Percentiles rank a stretch among this genome's conserved stretches.
These are phyloP conservation scores for Bertia moriformis DNA, from an alignment of 2,329 filamentous ascomycete genomes.

Conservation along the genomic window DNA sequence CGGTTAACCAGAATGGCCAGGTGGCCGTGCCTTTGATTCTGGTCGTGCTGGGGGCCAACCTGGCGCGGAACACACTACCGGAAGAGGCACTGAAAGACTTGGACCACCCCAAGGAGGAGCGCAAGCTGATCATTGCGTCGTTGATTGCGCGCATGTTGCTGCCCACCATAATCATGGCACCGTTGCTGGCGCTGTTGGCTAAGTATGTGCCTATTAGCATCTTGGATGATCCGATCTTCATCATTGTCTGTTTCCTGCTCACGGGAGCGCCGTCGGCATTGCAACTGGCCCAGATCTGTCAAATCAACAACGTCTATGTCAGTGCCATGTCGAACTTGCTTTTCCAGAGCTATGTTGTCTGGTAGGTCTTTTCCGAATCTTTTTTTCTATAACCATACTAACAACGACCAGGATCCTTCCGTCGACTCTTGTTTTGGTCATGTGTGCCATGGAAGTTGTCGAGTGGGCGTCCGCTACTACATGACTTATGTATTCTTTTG, in stretches of 20 bases:
- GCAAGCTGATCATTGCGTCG: slow-evolving; percentile 67
- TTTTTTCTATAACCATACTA: slow-evolving; percentile 10
- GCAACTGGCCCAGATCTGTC: slow-evolving; percentile 93
- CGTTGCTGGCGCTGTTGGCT: slow-evolving; percentile 69
- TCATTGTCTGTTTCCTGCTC: slow-evolving; percentile 93
- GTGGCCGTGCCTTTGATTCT: slow-evolving; percentile 92
- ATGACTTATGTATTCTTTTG: neutral
- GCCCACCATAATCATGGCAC: slow-evolving; percentile 83
- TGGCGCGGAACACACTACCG: slow-evolving; percentile 72
- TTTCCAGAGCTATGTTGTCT: slow-evolving; percentile 94
- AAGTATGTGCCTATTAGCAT: slow-evolving; percentile 90
- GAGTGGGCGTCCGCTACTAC: slow-evolving; percentile 60
- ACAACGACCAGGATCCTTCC: slow-evolving; percentile 61
- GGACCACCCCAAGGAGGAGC: slow-evolving; percentile 55
- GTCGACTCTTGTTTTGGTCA: slow-evolving; percentile 77
- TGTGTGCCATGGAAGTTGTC: slow-evolving; percentile 81
- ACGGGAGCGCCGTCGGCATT: slow-evolving; percentile 85
- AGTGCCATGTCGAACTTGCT: slow-evolving; percentile 82
- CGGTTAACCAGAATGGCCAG: slow-evolving; percentile 69
- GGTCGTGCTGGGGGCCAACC: slow-evolving; percentile 85
- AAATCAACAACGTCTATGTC: slow-evolving; percentile 94
- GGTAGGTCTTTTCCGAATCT: slow-evolving; percentile 35
- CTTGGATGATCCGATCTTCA: slow-evolving; percentile 91
- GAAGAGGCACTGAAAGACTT: slow-evolving; percentile 43
- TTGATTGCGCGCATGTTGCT: slow-evolving; percentile 83